Evolutionary conservation across 805 yeast genomes (phyloP).

Genomic region (Saturnispora ahearnii): DNA sequence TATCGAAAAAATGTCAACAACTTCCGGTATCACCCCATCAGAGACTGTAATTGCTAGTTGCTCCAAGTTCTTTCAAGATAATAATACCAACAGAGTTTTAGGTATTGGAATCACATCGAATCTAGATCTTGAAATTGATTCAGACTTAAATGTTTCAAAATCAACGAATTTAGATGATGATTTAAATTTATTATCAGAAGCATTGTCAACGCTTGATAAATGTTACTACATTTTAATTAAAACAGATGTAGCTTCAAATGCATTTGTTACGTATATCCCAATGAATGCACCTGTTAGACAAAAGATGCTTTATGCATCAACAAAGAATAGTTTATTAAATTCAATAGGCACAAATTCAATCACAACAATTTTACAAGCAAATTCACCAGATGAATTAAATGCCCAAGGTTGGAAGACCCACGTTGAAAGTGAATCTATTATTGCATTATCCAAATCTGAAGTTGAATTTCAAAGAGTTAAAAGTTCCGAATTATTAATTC

Average conservation of each 20-base stretch:
- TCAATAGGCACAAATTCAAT: conserved; percentile 50
- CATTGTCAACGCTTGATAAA: conserved; percentile 26
- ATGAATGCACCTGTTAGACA: conserved; percentile 71
- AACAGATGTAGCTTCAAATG: conserved; percentile 28
- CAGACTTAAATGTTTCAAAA: not conserved
- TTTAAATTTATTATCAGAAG: conserved; percentile 1
- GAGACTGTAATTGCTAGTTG: not conserved
- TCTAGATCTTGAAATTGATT: not conserved
- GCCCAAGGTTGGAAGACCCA: conserved; percentile 38
- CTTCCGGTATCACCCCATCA: conserved; percentile 13
- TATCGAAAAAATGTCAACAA: conserved; percentile 10
- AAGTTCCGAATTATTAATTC: conserved; percentile 29
- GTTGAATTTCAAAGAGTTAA: conserved; percentile 37
- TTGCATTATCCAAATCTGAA: conserved; percentile 55
- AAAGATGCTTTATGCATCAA: conserved; percentile 92
- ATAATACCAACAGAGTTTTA: not conserved
- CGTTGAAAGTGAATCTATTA: conserved; percentile 28
- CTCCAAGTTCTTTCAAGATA: not conserved
- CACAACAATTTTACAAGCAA: not conserved
- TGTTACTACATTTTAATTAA: conserved; percentile 25
- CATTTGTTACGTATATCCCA: conserved; percentile 79
- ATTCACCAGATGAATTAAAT: conserved; percentile 39
- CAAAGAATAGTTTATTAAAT: conserved; percentile 66
- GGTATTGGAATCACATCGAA: not conserved
- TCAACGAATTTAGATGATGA: not conserved